These are phyloP conservation scores for Arachis hypogaea DNA, from an alignment of 306 rosid genomes.

Conservation along the genomic window DNA sequence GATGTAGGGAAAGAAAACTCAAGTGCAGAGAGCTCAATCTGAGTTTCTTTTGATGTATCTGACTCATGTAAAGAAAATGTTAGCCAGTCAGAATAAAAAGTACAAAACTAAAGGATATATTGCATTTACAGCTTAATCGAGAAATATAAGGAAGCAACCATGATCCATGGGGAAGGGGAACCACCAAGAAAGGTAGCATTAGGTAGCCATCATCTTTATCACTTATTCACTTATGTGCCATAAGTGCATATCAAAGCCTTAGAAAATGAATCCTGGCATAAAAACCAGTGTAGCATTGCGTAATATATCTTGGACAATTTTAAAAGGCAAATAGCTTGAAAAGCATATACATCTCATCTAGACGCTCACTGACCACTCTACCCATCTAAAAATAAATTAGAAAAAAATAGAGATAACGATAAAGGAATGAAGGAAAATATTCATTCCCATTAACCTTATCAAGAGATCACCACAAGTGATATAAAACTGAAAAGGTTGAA, in stretches of 20 bases:
- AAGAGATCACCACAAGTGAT: conserved; percentile 38
- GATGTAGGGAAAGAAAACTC: conserved; percentile 77
- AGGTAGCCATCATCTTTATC: conserved; percentile 20
- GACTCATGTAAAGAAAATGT: conserved; percentile 71
- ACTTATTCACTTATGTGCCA: conserved; percentile 20
- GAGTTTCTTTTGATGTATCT: conserved; percentile 83
- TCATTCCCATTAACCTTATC: conserved; percentile 23
- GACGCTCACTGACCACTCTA: background rate
- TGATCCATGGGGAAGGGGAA: conserved; percentile 24
- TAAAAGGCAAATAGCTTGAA: conserved; percentile 17
- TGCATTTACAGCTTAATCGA: conserved; percentile 31
- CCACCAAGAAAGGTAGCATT: conserved; percentile 10
- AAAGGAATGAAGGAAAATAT: conserved; percentile 3
- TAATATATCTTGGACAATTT: conserved; percentile 14
- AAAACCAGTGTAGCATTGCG: conserved; percentile 25
- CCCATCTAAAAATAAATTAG: background rate
- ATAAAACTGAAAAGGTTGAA: conserved; percentile 45
- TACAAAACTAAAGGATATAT: conserved; percentile 36
- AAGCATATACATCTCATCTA: conserved; percentile 23
- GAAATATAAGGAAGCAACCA: conserved; percentile 34
- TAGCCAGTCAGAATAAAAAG: conserved; percentile 52
- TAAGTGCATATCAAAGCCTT: background rate
- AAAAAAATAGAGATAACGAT: background rate
- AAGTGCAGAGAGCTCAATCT: conserved; percentile 84
- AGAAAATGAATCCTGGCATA: conserved; percentile 24